Evolutionary conservation across 163 green algal species (phyloP).

Genomic region (Picocystis sp.): DNA sequence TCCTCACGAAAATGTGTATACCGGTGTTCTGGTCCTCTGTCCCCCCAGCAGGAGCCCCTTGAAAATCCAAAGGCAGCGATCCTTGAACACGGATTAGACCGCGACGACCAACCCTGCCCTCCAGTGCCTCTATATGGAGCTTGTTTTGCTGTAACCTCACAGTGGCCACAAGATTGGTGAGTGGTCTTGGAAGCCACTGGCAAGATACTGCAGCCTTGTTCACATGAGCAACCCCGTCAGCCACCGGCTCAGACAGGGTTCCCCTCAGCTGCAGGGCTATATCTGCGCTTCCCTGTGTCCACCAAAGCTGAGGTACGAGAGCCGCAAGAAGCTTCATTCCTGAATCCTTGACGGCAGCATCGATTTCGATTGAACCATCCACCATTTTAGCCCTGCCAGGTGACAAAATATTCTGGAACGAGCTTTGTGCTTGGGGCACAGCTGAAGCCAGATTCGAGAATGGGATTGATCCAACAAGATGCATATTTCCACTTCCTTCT

Average conservation of each 20-base stretch:
- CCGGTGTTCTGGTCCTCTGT: background rate
- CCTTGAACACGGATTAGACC: conserved; percentile 1
- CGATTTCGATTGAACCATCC: conserved; percentile 27
- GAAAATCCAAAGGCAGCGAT: too few species aligned
- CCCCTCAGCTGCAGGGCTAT: conserved; percentile 36
- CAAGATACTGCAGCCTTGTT: conserved; percentile 15
- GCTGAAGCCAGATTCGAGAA: too few species aligned
- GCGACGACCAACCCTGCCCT: conserved; percentile 25
- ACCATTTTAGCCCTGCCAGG: background rate
- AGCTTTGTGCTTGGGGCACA: too few species aligned
- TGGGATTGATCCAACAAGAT: conserved; percentile 7
- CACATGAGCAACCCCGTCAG: conserved; percentile 25
- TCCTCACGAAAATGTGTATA: conserved; percentile 12
- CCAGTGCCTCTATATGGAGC: conserved; percentile 37
- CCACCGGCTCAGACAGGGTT: conserved; percentile 19
- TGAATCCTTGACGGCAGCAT: conserved; percentile 43
- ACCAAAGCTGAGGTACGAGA: conserved; percentile 42
- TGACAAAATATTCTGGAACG: conserved; percentile 5
- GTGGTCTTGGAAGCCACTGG: conserved; percentile 35
- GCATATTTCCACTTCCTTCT: conserved; percentile 14
- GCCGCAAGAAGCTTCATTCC: conserved; percentile 59
- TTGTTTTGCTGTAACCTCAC: conserved; percentile 28
- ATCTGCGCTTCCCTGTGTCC: conserved; percentile 40
- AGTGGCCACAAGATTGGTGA: conserved; percentile 33
- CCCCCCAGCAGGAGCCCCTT: background rate